Evolutionary conservation across 139 green algal genomes (phyloP), one percentile per base, ranked within the genome.

Genomic region (Tetradesmus lagerheimii): DNA sequence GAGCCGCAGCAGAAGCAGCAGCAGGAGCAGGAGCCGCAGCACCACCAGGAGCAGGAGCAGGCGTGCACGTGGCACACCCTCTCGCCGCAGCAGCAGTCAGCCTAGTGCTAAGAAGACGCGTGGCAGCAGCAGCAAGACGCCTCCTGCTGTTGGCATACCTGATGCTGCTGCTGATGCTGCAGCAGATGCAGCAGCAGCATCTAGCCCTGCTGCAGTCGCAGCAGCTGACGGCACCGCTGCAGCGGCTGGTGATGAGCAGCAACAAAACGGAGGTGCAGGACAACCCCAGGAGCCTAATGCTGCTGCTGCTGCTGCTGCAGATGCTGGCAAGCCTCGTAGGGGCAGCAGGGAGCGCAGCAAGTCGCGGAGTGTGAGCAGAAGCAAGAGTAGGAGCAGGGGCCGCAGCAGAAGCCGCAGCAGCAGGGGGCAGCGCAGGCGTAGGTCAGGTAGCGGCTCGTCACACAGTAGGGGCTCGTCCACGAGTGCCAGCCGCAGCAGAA

Each of bases 1-100:
- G 16, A 88, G 53, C 83, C 2, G 83, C n/a, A 88, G 47, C 47
- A 77, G 35, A 35, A 87, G 82, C 47, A 67, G 41, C 23, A 86
- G 81, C 81, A 87, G 81, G 15, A 75, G 82, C 35, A 27, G 39
- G 38, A 84, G 79, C 41, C 27, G 79, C 38, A 64, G 27, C 39
- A 35, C 35, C 27, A 66, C 11, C 25, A 84, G 57, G 57, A 71
- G 57, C 57, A 71, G 57, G 57, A 71, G 57, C 75, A 81, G 75
- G 75, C 35, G 75, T 27, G 20, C 75, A 37, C 31, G 83, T 41
- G 34, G 37, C 23, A 81, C 75, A n/a, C 37, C 82, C 11, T 29
- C n/a, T 20, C 39, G 66, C 39, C 85, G 67, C 27, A 89, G 85
- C 41, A 89, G 67, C 29, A 81, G 64, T 34, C 64, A 66, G 66